phyloP scores from a whole-genome alignment of 2,329 filamentous ascomycete genomes.

The Lizonia empirigonia region DNA sequence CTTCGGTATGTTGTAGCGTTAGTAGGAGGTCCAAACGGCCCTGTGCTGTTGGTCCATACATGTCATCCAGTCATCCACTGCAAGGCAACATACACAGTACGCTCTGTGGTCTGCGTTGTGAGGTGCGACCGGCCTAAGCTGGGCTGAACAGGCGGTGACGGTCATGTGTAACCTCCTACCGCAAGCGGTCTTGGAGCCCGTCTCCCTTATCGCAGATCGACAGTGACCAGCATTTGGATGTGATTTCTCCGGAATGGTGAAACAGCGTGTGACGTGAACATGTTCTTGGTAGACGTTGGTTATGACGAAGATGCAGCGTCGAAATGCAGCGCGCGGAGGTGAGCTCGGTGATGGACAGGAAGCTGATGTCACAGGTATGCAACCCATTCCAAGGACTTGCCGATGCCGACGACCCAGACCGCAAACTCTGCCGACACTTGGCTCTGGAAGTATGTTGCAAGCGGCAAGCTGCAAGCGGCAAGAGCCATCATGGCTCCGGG shows the following conservation, averaged over 20 bases:
- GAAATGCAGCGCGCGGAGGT: background rate
- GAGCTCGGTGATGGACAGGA: slow-evolving; percentile 6
- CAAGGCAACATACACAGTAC: background rate
- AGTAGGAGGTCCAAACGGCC: too few species aligned
- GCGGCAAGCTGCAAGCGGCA: slow-evolving; percentile 7
- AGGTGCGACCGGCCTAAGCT: background rate
- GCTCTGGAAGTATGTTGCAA: slow-evolving; percentile 6
- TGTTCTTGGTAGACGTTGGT: slow-evolving; percentile 1
- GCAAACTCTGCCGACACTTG: slow-evolving; percentile 4
- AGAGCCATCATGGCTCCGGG: background rate
- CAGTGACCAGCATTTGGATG: background rate
- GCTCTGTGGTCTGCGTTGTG: background rate
- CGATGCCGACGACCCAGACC: background rate
- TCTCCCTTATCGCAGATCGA: slow-evolving; percentile 13
- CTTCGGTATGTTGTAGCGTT: too few species aligned
- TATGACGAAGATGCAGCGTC: slow-evolving; percentile 3
- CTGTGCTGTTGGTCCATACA: background rate
- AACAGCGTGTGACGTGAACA: slow-evolving; percentile 4
- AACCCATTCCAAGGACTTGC: slow-evolving; percentile 1
- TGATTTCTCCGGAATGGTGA: slow-evolving; percentile 3
- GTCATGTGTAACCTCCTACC: background rate
- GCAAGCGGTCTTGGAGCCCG: slow-evolving; percentile 8
- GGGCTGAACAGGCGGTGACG: background rate
- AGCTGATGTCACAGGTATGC: slow-evolving; percentile 9
- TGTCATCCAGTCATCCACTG: background rate